Evolutionary conservation across 2,329 filamentous ascomycete species (phyloP).

Genomic region (Stenocarpella maydis): DNA sequence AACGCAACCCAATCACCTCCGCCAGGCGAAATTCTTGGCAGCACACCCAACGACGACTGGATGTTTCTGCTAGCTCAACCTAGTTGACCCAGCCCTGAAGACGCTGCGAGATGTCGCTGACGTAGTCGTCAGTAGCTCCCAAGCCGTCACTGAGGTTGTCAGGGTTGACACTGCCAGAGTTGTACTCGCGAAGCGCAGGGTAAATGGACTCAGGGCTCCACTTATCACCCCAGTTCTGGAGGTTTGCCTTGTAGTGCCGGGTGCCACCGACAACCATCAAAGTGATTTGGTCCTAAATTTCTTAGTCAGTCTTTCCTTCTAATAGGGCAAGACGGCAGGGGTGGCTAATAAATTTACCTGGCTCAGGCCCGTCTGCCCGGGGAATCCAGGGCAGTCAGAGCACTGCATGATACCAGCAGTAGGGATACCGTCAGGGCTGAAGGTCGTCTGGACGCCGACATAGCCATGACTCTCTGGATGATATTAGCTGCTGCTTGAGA

Average conservation of each 20-base stretch:
- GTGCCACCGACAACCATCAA: slow-evolving; percentile 38
- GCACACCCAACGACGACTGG: too few species aligned
- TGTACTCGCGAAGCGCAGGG: slow-evolving; percentile 50
- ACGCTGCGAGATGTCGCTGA: slow-evolving; percentile 25
- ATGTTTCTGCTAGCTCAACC: neutral
- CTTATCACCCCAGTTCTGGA: slow-evolving; percentile 42
- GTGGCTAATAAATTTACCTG: slow-evolving; percentile 36
- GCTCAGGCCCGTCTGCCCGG: slow-evolving; percentile 43
- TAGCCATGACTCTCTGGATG: slow-evolving; percentile 47
- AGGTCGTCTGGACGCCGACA: slow-evolving; percentile 48
- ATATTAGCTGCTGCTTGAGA: neutral
- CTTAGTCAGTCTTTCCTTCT: neutral
- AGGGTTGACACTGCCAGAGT: slow-evolving; percentile 48
- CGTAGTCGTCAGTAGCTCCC: slow-evolving; percentile 12
- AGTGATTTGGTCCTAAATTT: neutral
- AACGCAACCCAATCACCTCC: neutral
- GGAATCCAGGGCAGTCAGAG: slow-evolving; percentile 46
- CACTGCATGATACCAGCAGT: slow-evolving; percentile 52
- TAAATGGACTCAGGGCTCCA: slow-evolving; percentile 46
- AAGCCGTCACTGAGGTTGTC: slow-evolving; percentile 45
- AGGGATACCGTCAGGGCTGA: slow-evolving; percentile 43
- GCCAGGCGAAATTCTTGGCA: neutral
- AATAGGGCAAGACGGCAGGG: accelerated
- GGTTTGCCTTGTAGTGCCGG: slow-evolving; percentile 43
- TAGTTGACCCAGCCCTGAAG: slow-evolving; percentile 27